A percentile compares a stretch with the other conserved stretches of the same genome.
phyloP scores from a whole-genome alignment of 257 asterid genomes.

The Solanum dulcamara region DNA sequence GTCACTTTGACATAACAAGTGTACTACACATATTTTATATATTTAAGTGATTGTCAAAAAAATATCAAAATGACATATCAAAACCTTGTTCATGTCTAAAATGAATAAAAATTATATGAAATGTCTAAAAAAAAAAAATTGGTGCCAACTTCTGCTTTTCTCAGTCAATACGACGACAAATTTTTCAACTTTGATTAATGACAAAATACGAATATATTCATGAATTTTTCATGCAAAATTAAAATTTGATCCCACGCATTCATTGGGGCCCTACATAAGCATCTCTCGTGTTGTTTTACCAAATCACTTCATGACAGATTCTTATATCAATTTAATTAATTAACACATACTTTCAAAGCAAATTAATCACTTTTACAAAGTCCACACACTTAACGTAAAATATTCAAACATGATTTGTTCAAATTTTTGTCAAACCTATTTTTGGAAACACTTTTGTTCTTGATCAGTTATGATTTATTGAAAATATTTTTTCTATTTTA shows the following conservation, averaged over 20 bases:
- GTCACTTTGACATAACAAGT: too few species aligned
- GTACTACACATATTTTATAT: too few species aligned
- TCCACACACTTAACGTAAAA: not conserved
- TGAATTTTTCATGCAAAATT: not conserved
- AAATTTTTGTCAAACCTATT: not conserved
- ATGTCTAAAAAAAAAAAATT: too few species aligned
- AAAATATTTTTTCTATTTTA: not conserved
- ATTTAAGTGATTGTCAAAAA: too few species aligned
- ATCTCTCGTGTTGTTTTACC: slow-evolving; percentile 1
- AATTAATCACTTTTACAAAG: not conserved
- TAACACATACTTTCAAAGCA: not conserved
- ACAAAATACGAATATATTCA: not conserved
- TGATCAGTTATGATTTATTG: rapidly evolving
- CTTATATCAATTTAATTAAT: not conserved
- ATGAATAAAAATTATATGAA: too few species aligned
- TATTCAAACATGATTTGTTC: not conserved
- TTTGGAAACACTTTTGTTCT: not conserved
- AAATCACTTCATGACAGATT: slow-evolving; percentile 13
- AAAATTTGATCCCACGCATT: not conserved
- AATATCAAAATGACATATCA: too few species aligned
- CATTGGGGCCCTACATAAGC: not conserved
- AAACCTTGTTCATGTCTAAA: too few species aligned
- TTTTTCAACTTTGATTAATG: not conserved
- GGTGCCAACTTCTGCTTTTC: too few species aligned
- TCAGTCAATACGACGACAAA: not conserved